Evolutionary conservation across 306 rosid genomes (phyloP).

Genomic region (Castanopsis chinensis): DNA sequence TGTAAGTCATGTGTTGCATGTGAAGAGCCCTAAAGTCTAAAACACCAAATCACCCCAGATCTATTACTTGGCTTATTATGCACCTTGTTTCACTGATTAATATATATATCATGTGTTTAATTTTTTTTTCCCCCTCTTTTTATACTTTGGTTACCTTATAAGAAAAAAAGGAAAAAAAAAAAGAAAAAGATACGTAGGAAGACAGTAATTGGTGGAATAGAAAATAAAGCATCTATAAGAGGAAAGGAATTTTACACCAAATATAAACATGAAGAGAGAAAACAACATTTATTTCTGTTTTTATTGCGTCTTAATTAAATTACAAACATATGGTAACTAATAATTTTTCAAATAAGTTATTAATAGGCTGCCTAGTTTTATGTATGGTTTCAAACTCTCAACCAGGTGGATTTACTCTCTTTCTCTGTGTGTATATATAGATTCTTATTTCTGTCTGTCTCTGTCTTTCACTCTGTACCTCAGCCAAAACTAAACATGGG

Average conservation of each 20-base stretch:
- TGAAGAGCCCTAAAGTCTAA: constrained; percentile 4
- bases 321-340: background rate
- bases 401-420: background rate
- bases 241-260: background rate
- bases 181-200: no score
- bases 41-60: background rate
- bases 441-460: background rate
- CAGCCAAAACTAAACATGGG: background rate
- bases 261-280: background rate
- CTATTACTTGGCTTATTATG: background rate
- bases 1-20: constrained; percentile 16
- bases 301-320: background rate
- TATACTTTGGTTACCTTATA: no score
- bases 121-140: background rate
- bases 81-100: background rate
- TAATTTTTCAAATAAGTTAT: background rate
- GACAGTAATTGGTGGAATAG: no score
- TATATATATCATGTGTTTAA: no score
- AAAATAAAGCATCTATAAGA: no score
- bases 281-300: background rate
- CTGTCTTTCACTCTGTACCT: background rate
- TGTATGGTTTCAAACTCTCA: background rate
- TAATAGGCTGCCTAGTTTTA: background rate
- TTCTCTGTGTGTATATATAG: no score
- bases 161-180: no score